A percentile compares a stretch with the other conserved stretches of the same genome.
Conservation (phyloP, 805 yeast genomes). For the Starmera pachycereana region DNA sequence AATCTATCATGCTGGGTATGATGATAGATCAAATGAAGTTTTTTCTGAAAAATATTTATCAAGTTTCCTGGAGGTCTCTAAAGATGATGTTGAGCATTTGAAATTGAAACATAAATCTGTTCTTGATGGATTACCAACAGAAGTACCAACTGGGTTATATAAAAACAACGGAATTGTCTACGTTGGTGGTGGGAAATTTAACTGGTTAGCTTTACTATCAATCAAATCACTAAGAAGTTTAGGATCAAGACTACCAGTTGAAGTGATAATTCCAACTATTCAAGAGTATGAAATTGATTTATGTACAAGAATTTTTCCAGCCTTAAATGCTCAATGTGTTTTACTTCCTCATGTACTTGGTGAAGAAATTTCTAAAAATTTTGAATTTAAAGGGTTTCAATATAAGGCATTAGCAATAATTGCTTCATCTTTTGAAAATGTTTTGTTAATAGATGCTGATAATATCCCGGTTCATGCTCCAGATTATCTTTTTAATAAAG, state of each 20-base stretch:
- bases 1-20: constrained; percentile 47
- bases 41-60: constrained; percentile 45
- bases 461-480: constrained; percentile 60
- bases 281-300: constrained; percentile 61
- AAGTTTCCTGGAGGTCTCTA: constrained; percentile 35
- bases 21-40: constrained; percentile 25
- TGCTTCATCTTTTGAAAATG: constrained; percentile 65
- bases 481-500: constrained; percentile 44
- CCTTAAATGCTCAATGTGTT: constrained; percentile 54
- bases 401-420: constrained; percentile 59
- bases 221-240: constrained; percentile 36
- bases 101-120: constrained; percentile 36
- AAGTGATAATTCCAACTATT: constrained; percentile 54
- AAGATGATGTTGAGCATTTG: constrained; percentile 33
- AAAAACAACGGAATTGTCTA: constrained; percentile 50
- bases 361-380: constrained; percentile 34
- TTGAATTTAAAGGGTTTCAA: constrained; percentile 52
- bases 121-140: constrained; percentile 36
- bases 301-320: constrained; percentile 54
- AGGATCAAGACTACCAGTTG: constrained; percentile 53
- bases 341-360: constrained; percentile 55
- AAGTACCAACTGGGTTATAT: constrained; percentile 34
- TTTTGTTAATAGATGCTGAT: constrained; percentile 64
- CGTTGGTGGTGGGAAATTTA: constrained; percentile 53
- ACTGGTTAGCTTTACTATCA: constrained; percentile 43